phyloP scores from a whole-genome alignment of 768 basidiomycete genomes.

The Mycena albidolilacea region DNA sequence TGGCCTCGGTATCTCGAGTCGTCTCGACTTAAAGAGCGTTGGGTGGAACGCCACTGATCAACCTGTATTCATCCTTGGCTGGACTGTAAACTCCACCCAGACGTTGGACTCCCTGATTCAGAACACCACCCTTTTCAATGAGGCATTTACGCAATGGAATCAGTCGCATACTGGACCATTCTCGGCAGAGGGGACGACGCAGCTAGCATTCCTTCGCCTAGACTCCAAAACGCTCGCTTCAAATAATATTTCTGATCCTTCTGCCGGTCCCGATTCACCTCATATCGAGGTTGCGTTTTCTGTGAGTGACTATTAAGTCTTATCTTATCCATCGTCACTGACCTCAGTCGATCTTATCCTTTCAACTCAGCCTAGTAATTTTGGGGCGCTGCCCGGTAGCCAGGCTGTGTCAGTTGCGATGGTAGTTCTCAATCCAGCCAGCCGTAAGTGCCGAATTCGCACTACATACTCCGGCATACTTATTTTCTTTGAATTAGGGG shows the following conservation, averaged over 20 bases:
- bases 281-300: constrained; percentile 42
- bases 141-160: constrained; percentile 43
- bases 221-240: constrained; percentile 27
- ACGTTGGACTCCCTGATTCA: constrained; percentile 26
- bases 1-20: constrained; percentile 34
- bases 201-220: constrained; percentile 40
- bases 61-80: constrained; percentile 34
- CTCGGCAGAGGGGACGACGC: constrained; percentile 31
- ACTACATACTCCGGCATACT: too few species aligned
- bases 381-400: neutral
- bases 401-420: neutral
- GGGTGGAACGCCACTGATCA: constrained; percentile 45
- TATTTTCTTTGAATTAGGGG: constrained; percentile 31
- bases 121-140: constrained; percentile 35
- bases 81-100: constrained; percentile 40
- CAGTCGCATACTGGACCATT: constrained; percentile 44
- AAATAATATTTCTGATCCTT: constrained; percentile 37
- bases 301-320: neutral
- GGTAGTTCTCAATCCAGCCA: constrained; percentile 7
- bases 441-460: constrained; percentile 9
- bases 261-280: constrained; percentile 41
- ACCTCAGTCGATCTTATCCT: neutral
- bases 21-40: constrained; percentile 36
- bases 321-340: neutral
- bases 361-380: neutral